These are phyloP conservation scores for Arthrobotrys conoides DNA, from an alignment of 2,329 filamentous ascomycete genomes.

Conservation along the genomic window DNA sequence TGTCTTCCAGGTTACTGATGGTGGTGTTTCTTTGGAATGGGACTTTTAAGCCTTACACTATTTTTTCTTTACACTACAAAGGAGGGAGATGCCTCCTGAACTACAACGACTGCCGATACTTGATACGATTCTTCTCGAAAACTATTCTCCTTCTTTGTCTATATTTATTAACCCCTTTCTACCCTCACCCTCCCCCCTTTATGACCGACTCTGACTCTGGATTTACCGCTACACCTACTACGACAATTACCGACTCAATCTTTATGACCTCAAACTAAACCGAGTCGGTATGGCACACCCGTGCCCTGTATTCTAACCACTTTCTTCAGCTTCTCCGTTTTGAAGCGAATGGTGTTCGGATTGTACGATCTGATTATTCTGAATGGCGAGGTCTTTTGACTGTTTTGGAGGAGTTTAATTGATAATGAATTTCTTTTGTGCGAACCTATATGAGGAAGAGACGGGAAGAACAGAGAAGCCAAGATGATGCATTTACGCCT, in stretches of 20 bases:
- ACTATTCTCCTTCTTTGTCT: slow-evolving; percentile 12
- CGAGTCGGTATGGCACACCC: slow-evolving; percentile 16
- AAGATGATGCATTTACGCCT: not conserved
- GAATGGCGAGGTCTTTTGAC: slow-evolving; percentile 25
- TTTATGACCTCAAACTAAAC: not conserved
- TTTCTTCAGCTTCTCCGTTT: slow-evolving; percentile 15
- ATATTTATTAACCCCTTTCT: slow-evolving; percentile 4
- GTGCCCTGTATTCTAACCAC: slow-evolving; percentile 18
- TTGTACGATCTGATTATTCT: slow-evolving; percentile 31
- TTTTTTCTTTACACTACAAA: not conserved
- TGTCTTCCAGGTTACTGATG: slow-evolving; percentile 49
- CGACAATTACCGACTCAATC: slow-evolving; percentile 9
- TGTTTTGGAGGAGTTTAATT: slow-evolving; percentile 32
- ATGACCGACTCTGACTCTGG: not conserved
- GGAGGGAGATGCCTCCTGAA: not conserved
- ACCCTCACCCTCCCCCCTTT: not conserved
- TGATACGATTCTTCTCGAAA: not conserved
- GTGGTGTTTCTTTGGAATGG: slow-evolving; percentile 45
- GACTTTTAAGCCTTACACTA: slow-evolving; percentile 22
- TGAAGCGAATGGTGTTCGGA: slow-evolving; percentile 16
- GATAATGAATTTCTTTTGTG: slow-evolving; percentile 53
- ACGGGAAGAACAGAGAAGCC: slow-evolving; percentile 1
- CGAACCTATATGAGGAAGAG: not conserved
- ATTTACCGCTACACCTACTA: not conserved
- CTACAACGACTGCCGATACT: slow-evolving; percentile 13